These are phyloP conservation scores for Thermoascus crustaceus DNA, from an alignment of 2,329 filamentous ascomycete genomes.

Conservation along the genomic window DNA sequence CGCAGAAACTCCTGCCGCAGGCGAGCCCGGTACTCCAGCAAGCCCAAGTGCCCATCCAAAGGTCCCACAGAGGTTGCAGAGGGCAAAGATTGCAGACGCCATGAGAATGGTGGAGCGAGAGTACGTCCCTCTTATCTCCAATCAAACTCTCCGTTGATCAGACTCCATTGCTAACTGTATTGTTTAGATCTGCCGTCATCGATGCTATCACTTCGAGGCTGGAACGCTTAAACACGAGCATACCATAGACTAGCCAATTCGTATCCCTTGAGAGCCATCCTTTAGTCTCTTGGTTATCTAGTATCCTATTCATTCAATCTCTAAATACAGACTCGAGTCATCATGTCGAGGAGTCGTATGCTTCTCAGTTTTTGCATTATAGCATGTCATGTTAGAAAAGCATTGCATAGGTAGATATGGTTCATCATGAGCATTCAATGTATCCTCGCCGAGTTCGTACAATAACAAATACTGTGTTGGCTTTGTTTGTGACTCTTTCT, in stretches of 20 bases:
- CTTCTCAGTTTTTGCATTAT: too few relatives aligned
- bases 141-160: neutral
- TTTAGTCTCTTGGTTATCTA: neutral
- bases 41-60: constrained; percentile 23
- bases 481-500: too few relatives aligned
- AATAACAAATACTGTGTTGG: too few relatives aligned
- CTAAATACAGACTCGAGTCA: too few relatives aligned
- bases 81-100: constrained; percentile 39
- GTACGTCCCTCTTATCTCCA: constrained; percentile 18
- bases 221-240: constrained; percentile 30
- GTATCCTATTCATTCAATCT: too few relatives aligned
- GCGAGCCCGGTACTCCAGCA: constrained; percentile 21
- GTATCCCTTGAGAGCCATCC: too few relatives aligned
- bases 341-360: too few relatives aligned
- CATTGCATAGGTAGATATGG: too few relatives aligned
- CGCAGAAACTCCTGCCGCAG: constrained; percentile 17
- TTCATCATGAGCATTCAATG: too few relatives aligned
- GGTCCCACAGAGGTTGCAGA: constrained; percentile 37
- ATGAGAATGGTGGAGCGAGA: constrained; percentile 45
- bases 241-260: too few relatives aligned
- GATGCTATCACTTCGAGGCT: constrained; percentile 35
- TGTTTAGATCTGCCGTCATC: constrained; percentile 33
- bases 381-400: too few relatives aligned
- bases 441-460: too few relatives aligned
- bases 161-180: constrained; percentile 8